Conservation (phyloP, 2,329 filamentous ascomycete genomes). For the Pezicula carpinea region DNA sequence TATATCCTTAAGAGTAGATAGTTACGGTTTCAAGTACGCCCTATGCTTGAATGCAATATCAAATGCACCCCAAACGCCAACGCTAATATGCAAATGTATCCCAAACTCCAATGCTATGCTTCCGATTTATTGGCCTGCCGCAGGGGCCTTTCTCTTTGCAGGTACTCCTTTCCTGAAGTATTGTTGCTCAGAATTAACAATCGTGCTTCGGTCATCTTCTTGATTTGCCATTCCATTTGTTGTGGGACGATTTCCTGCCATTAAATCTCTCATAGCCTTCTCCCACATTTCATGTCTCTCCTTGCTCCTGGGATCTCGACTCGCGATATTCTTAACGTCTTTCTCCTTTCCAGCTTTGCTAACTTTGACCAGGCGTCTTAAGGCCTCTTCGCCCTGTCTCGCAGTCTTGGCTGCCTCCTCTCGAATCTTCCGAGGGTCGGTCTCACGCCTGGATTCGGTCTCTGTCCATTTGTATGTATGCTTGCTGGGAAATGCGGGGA, state of each 20-base stretch:
- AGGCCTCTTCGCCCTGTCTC: slow-evolving; percentile 57
- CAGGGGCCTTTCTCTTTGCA: slow-evolving; percentile 15
- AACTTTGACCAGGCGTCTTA: slow-evolving; percentile 54
- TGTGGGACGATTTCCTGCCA: slow-evolving; percentile 7
- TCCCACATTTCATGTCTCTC: slow-evolving; percentile 58
- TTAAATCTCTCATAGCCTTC: slow-evolving; percentile 51
- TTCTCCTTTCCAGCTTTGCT: slow-evolving; percentile 62
- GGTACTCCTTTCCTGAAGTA: slow-evolving; percentile 42
- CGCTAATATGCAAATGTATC: neutral
- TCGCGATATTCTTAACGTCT: slow-evolving; percentile 52
- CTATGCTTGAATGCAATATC: too few relatives aligned
- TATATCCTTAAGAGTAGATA: too few relatives aligned
- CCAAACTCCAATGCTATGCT: neutral
- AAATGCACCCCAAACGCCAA: neutral
- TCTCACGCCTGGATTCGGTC: slow-evolving; percentile 38
- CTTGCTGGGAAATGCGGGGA: slow-evolving; percentile 59
- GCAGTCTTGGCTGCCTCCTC: slow-evolving; percentile 56
- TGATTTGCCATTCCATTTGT: slow-evolving; percentile 17
- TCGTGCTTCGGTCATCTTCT: slow-evolving; percentile 60
- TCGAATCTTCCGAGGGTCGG: slow-evolving; percentile 53
- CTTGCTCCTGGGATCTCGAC: slow-evolving; percentile 43
- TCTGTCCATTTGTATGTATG: slow-evolving; percentile 61
- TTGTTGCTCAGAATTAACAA: slow-evolving; percentile 53
- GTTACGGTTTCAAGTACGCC: too few relatives aligned
- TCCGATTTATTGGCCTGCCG: too few relatives aligned